Evolutionary conservation across 2,329 filamentous ascomycete species (phyloP), one percentile per base, ranked within the genome.

Genomic region (Cladophialophora immunda): DNA sequence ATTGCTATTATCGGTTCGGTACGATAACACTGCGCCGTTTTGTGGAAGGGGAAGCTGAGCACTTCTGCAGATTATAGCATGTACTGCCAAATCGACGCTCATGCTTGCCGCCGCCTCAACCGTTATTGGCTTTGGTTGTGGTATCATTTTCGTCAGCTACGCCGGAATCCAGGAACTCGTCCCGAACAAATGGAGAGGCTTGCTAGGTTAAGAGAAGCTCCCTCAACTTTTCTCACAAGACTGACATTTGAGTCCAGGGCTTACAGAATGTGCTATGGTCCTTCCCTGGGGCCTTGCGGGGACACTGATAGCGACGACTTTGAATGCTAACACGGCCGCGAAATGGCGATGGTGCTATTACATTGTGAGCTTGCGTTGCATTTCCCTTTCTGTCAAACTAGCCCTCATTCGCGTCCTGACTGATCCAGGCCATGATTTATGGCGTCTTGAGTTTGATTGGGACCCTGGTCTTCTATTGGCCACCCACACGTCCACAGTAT

Each of bases 271-370:
- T 22, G 71, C 73, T 34, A 84, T 82, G 0, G 81, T 82, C 15
- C 72, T 80, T 45, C 78, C 77, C 8, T 72, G 75, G 53, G 73
- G 68, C 3, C 68, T 58, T 4, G 73, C 75, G n/a, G 83, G 82
- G 0, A 81, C 82, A 15, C 74, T 84, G 38, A 82, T 86, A 61
- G 45, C 58, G 30, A 61, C 58, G n/a, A 27, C 6, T 22, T 30
- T 61, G 58, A 53, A 61, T 27, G n/a, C 58, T 22, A 61, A 82
- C 57, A 84, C 83, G 0, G 73, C 69, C 3, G 72, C 76, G 3
- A 74, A 76, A 19, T 86, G 84, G 83, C 77, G 84, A 47, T 84
- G 83, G 81, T 79, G 75, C 63, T 86, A 82, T 72, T 85, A 66
- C 32, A 59, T 70, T 29, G 61, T 53, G 34, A 52, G 57, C 29